Evolutionary conservation across 148 eudicot genomes (phyloP), one percentile per base, ranked within the genome.

Genomic region (Nepenthes mirabilis): DNA sequence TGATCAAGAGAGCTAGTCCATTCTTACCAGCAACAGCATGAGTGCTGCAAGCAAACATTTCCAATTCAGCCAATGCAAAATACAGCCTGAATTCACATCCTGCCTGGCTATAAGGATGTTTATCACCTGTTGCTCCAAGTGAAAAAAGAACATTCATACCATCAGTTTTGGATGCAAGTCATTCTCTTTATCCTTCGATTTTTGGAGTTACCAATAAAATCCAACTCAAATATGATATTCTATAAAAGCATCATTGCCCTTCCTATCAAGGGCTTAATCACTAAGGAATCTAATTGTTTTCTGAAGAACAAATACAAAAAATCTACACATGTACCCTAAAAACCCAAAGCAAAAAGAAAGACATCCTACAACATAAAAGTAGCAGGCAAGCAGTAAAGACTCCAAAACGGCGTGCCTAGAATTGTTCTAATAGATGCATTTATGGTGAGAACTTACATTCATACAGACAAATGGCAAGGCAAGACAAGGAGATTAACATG

Each of bases 101-200:
- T 14, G 2, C 14, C 3, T 9, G 9, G 33, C 2, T 2, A 7
- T 53, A 88, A 71, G 52, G 98, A 76, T 43, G 73, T 85, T 9
- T 54, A 12, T 95, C 97, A 14, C 95, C 95, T 7, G 93, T 91
- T 60, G 97, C 95, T 55, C 97, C 97, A 9, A 88, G 83, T 60
- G 93, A 80, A 91, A 91, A 85, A 91, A 91, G 64, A 91, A 83
- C 97, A 91, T 91, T 58, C 98, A 96, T 37, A 54, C 98, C 43
- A 91, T 73, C 65, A 91, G 88, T 70, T 91, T 91, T 33, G 98
- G 98, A 63, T 88, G 98, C 81, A 91, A 71, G 68, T 91, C 94
- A 75, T 85, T 91, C 32, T 96, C 98, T 67, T 76, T 88, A n/a
- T 90, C 91, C 70, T 82, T 91, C 68, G 85, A 94, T 74, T 85